Percentiles rank a stretch among this genome's conserved stretches.
Evolutionary conservation across 1,139 yeast species (phyloP).

Genomic region (Yamadazyma songkhlaensis): DNA sequence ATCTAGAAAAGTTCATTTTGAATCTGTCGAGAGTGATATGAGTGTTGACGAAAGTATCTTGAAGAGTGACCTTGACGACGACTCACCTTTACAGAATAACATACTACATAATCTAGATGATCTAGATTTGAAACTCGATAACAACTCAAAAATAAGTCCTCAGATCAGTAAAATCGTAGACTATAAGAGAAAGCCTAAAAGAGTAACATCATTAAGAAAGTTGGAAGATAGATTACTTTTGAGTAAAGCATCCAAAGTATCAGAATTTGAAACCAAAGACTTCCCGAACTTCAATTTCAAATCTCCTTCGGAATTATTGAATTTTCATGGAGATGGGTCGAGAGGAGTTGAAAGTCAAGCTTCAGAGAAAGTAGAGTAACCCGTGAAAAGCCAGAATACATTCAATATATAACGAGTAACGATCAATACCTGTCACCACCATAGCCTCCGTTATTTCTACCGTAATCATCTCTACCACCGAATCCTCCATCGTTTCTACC

Average conservation of each 20-base stretch:
- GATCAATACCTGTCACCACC: conserved; percentile 12
- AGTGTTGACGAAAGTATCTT: conserved; percentile 21
- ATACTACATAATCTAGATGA: conserved; percentile 12
- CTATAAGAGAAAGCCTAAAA: conserved; percentile 7
- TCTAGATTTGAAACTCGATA: conserved; percentile 25
- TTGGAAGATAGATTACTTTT: conserved; percentile 23
- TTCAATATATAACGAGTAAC: conserved; percentile 14
- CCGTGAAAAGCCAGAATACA: not conserved
- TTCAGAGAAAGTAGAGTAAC: conserved; percentile 26
- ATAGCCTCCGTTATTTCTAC: conserved; percentile 1
- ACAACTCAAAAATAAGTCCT: conserved; percentile 27
- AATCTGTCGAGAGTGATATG: conserved; percentile 25
- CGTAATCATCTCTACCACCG: conserved; percentile 7
- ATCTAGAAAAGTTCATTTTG: conserved; percentile 32
- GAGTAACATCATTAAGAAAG: conserved; percentile 17
- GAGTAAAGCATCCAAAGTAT: conserved; percentile 29
- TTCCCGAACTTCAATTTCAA: conserved; percentile 13
- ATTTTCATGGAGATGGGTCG: conserved; percentile 12
- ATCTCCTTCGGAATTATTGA: conserved; percentile 16
- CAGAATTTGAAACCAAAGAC: conserved; percentile 2
- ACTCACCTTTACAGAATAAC: conserved; percentile 25
- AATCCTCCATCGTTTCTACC: conserved; percentile 10
- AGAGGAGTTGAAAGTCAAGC: conserved; percentile 25
- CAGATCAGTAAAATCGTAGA: conserved; percentile 16
- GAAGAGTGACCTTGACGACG: conserved; percentile 25